Base-by-base conservation (phyloP, 192 early-diverging fungal genomes). In the Gigaspora rosea region DNA sequence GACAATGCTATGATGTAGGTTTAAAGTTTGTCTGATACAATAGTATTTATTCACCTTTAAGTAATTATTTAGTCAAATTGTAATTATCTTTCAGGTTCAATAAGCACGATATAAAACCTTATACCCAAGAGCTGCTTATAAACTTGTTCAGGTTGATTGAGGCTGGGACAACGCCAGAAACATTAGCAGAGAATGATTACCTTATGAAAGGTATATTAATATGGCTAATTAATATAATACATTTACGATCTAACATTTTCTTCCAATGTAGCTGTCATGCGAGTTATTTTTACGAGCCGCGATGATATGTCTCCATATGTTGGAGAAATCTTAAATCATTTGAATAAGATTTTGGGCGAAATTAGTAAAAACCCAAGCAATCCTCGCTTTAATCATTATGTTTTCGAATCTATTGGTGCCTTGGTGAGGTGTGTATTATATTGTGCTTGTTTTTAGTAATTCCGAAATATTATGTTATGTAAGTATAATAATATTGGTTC, bases 281-380 rank as follows among this genome's bases (percentile, higher is more conserved):
- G 97, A 41, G 90, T 97, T 8, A 88, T 96, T 75, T 83, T 95
- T 51, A 92, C 89, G 16, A 86, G 88, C 20, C 90, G 92, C 56
- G 86, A 93, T 63, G 89, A 92, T 68, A 90, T 96, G 69, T 69
- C 89, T 58, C 90, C 92, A 1, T 85, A 88, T 72, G 94, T 90
- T 22, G 88, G 87, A 50, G 86, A 91, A 5, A 85, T 96, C 50
- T 88, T 97, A 79, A 84, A 56, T 50, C 88, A 92, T 59, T 81
- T 98, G 78, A 95, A 91, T 1, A 83, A 81, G 22, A 94, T 98
- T 64, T 86, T 98, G 76, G 85, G 85, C 16, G 87, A 91, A 65
- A 93, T 99, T 10, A 92, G 92, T 83, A 90, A 91, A 78, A 99
- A 99, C 81, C 98, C 98, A 46, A 94, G 93, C 82, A 98, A 99